Evolutionary conservation across 2,329 filamentous ascomycete genomes (phyloP).

Genomic region (Cordyceps tenuipes): DNA sequence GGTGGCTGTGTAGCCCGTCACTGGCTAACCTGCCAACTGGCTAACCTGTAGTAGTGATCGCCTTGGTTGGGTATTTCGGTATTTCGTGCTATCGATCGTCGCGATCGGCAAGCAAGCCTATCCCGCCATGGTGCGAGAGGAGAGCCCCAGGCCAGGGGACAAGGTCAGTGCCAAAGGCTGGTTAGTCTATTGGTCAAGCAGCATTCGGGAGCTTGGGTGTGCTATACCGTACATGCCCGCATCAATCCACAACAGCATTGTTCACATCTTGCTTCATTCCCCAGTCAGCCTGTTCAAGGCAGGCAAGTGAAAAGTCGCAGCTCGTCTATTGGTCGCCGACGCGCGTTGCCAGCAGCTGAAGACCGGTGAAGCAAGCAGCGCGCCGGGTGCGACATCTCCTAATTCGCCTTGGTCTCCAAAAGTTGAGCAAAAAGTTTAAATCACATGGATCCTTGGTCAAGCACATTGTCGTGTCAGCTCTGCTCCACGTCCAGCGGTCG

Average conservation of each 20-base stretch:
- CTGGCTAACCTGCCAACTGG: too few species aligned
- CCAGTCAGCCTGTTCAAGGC: not conserved
- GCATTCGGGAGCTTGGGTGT: not conserved
- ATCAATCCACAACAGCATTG: not conserved
- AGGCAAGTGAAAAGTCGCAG: not conserved
- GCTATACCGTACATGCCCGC: not conserved
- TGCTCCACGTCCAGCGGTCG: not conserved
- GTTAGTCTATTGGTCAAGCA: not conserved
- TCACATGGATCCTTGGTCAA: too few species aligned
- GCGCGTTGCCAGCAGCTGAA: not conserved
- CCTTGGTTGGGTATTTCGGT: not conserved
- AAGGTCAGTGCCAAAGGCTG: not conserved
- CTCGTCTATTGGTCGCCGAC: not conserved
- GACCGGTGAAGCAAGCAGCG: too few species aligned
- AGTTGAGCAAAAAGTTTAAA: too few species aligned
- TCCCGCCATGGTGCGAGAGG: too few species aligned
- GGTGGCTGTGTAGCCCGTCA: not conserved
- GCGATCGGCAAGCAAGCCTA: not conserved
- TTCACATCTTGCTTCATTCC: not conserved
- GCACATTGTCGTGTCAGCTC: too few species aligned
- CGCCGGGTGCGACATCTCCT: not conserved
- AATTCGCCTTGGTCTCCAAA: not conserved
- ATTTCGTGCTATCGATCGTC: constrained; percentile 3
- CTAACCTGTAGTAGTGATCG: not conserved
- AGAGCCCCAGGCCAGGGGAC: not conserved